Evolutionary conservation across 371 early-diverging fungal genomes (phyloP).

Genomic region (Mortierella sp.): DNA sequence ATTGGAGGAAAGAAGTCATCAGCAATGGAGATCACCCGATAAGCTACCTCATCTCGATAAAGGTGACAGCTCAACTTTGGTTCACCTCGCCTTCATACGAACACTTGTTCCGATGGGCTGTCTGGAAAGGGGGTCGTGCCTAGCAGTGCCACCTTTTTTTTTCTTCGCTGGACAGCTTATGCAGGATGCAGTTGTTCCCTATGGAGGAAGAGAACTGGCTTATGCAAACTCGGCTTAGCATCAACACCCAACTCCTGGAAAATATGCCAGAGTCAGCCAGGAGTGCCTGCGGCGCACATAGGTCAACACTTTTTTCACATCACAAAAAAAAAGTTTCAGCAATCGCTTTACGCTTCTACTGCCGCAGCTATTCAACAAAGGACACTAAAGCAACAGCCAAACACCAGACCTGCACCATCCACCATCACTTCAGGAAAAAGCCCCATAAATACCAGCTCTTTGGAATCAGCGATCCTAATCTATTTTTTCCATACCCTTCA

Average conservation of each 20-base stretch:
- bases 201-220: neutral
- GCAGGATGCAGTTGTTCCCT: neutral
- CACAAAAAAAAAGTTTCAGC: neutral
- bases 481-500: neutral
- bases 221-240: neutral
- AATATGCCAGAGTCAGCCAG: conserved; percentile 9
- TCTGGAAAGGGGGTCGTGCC: neutral
- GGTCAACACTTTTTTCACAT: neutral
- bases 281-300: neutral
- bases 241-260: neutral
- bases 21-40: neutral
- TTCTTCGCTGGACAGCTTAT: neutral
- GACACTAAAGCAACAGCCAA: neutral
- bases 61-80: neutral
- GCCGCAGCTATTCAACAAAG: neutral
- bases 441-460: neutral
- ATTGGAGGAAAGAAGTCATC: conserved; percentile 3
- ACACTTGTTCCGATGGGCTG: neutral
- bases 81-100: neutral
- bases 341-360: neutral
- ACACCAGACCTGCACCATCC: neutral
- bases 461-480: conserved; percentile 9
- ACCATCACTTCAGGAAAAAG: neutral
- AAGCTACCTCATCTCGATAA: neutral
- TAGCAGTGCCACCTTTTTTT: neutral